Conservation (phyloP, 192 early-diverging fungal species). For the Umbelopsis sp. region DNA sequence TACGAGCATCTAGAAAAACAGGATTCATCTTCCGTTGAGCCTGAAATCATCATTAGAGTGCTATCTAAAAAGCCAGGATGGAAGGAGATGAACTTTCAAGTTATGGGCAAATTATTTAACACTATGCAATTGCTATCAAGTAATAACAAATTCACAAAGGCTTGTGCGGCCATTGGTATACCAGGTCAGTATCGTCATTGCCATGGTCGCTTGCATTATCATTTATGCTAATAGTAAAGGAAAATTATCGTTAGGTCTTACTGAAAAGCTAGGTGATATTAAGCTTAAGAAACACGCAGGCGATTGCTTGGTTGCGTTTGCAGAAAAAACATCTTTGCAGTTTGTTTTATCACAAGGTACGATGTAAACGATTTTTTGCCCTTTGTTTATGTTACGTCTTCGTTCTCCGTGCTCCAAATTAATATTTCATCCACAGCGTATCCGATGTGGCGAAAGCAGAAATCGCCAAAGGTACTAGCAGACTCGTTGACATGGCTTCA, state of each 20-base stretch:
- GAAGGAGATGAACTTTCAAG: constrained; percentile 99
- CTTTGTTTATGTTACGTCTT: too few species aligned
- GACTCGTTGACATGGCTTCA: constrained; percentile 90
- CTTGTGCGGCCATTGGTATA: constrained; percentile 71
- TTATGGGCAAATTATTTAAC: constrained; percentile 74
- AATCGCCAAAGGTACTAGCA: constrained; percentile 89
- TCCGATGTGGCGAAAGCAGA: constrained; percentile 73
- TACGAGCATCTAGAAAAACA: constrained; percentile 63
- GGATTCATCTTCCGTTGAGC: constrained; percentile 54
- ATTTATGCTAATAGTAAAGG: not conserved
- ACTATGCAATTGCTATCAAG: constrained; percentile 73
- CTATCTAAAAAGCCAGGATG: constrained; percentile 87
- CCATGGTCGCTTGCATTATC: not conserved
- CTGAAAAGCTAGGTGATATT: constrained; percentile 94
- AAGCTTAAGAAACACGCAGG: constrained; percentile 88
- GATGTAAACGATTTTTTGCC: too few species aligned
- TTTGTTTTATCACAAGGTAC: constrained; percentile 76
- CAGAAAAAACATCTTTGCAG: constrained; percentile 75
- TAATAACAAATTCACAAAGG: constrained; percentile 66
- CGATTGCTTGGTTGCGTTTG: constrained; percentile 76
- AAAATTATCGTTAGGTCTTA: constrained; percentile 55
- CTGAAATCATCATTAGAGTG: constrained; percentile 82
- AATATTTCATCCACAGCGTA: constrained; percentile 46
- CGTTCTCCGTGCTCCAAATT: too few species aligned
- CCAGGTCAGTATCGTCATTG: constrained; percentile 42